Conservation (phyloP, 176 grass and related monocot species). For the Poa annua region DNA sequence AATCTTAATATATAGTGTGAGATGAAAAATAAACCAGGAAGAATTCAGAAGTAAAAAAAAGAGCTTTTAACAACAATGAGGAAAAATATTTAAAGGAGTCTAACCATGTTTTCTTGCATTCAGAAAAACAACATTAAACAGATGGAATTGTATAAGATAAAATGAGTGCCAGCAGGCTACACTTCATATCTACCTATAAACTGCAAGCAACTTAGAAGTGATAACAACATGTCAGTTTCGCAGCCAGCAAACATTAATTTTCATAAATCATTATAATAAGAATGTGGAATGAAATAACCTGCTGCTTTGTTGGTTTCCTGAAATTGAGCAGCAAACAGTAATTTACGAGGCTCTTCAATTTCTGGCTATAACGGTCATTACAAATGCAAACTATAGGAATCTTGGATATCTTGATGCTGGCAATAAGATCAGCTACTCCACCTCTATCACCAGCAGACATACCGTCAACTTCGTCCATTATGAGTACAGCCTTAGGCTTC, state of each 20-base stretch:
- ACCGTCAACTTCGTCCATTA: slow-evolving; percentile 99
- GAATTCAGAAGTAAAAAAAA: too few species aligned
- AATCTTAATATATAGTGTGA: slow-evolving; percentile 8
- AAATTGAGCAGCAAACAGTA: slow-evolving; percentile 88
- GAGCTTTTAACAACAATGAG: background rate
- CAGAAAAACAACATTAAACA: background rate
- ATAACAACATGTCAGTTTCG: background rate
- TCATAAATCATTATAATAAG: slow-evolving; percentile 2
- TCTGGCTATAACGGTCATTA: slow-evolving; percentile 98
- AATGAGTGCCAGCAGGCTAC: background rate
- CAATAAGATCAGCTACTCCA: slow-evolving; percentile 97
- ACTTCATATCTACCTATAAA: slow-evolving; percentile 10
- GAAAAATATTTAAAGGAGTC: background rate
- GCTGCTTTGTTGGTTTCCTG: slow-evolving; percentile 97
- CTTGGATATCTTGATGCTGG: slow-evolving; percentile 98
- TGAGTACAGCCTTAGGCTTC: slow-evolving; percentile 80
- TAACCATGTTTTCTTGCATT: slow-evolving; percentile 23
- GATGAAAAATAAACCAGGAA: slow-evolving; percentile 33
- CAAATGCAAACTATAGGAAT: slow-evolving; percentile 98
- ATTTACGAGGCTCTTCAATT: slow-evolving; percentile 97
- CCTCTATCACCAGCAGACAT: slow-evolving; percentile 99
- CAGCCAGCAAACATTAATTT: background rate
- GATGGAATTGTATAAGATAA: slow-evolving; percentile 18
- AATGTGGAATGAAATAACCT: slow-evolving; percentile 62
- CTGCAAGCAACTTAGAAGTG: slow-evolving; percentile 17